phyloP scores from a whole-genome alignment of 75 land plant genomes.

The Picea sitchensis region DNA sequence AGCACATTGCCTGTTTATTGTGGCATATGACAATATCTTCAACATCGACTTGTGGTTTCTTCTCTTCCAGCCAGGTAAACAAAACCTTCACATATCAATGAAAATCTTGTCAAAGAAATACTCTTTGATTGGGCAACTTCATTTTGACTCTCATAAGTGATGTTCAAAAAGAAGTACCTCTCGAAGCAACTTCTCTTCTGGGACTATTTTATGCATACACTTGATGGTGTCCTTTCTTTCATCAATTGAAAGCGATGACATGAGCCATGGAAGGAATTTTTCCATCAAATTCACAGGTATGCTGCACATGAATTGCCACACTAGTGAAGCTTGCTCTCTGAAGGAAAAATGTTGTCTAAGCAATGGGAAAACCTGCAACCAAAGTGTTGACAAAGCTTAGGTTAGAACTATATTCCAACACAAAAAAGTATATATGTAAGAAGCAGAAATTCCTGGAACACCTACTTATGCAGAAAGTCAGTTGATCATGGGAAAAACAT shows the following conservation, averaged over 20 bases:
- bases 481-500: constrained; percentile 1
- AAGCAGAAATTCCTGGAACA: constrained; percentile 7
- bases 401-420: background rate
- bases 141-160: constrained; percentile 5
- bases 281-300: constrained; percentile 68
- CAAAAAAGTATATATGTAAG: background rate
- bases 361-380: constrained; percentile 71
- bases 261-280: constrained; percentile 72
- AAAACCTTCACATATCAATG: constrained; percentile 45
- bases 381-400: constrained; percentile 7
- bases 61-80: constrained; percentile 49
- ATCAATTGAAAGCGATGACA: constrained; percentile 46
- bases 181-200: constrained; percentile 56
- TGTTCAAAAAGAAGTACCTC: constrained; percentile 33
- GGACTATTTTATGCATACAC: constrained; percentile 49
- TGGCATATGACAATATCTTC: constrained; percentile 5
- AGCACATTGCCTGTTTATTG: constrained; percentile 3
- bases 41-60: constrained; percentile 4
- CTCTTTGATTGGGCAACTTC: background rate
- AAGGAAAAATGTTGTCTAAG: constrained; percentile 53
- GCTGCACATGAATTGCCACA: constrained; percentile 78
- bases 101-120: constrained; percentile 7
- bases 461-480: background rate
- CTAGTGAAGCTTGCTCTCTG: constrained; percentile 68
- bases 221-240: constrained; percentile 43